Evolutionary conservation across 1,284 basidiomycete species (phyloP).

Genomic region (Fomitopsis pinicola): DNA sequence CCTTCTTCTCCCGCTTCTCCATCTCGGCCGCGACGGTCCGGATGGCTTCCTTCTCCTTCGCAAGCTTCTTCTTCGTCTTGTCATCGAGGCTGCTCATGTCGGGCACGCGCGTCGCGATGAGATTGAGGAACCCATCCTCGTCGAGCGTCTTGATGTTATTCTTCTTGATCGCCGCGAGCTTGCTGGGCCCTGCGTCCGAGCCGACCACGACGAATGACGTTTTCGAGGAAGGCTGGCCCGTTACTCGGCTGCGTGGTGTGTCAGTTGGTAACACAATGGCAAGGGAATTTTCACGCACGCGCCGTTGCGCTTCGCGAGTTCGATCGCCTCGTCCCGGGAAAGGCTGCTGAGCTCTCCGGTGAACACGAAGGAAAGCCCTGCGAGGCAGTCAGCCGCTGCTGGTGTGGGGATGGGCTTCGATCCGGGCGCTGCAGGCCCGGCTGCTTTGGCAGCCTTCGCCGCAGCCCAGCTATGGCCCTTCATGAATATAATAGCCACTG

Average conservation of each 20-base stretch:
- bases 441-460: slow-evolving; percentile 59
- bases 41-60: slow-evolving; percentile 78
- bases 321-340: slow-evolving; percentile 83
- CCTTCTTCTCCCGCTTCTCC: slow-evolving; percentile 62
- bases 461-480: slow-evolving; percentile 51
- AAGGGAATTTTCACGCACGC: slow-evolving; percentile 50
- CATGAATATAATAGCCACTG: not conserved
- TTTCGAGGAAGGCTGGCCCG: slow-evolving; percentile 83
- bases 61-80: slow-evolving; percentile 78
- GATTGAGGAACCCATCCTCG: slow-evolving; percentile 85
- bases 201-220: slow-evolving; percentile 92
- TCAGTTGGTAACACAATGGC: not conserved
- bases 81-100: slow-evolving; percentile 57
- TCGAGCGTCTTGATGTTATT: slow-evolving; percentile 71
- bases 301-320: slow-evolving; percentile 90
- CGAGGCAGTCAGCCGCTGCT: slow-evolving; percentile 70
- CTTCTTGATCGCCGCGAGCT: slow-evolving; percentile 83
- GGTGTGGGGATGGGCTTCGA: slow-evolving; percentile 83
- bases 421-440: slow-evolving; percentile 74
- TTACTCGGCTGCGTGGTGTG: slow-evolving; percentile 63
- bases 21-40: slow-evolving; percentile 73
- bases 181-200: slow-evolving; percentile 82
- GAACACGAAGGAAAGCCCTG: slow-evolving; percentile 91
- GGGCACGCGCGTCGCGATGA: slow-evolving; percentile 65
- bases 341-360: slow-evolving; percentile 90